Base-by-base conservation (phyloP, 2,329 filamentous ascomycete species). In the Pezicula neosporulosa region DNA sequence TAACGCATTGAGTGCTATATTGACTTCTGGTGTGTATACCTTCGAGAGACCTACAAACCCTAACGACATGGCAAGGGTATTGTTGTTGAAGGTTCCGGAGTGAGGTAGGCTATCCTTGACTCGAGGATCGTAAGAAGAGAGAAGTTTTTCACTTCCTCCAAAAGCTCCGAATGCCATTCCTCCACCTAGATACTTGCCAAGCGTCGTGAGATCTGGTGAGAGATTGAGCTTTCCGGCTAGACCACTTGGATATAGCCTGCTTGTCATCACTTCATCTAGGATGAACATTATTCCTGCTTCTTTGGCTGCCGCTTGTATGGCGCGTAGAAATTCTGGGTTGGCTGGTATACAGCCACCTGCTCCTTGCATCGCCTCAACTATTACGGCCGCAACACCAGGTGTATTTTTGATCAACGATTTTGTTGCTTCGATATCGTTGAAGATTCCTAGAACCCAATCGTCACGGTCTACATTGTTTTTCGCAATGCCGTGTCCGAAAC, bases 221-320 rank as follows among this genome's bases (percentile, higher is more conserved):
- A 84, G 62, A 3, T 65, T 69, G 33, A 69, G 51, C 18, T 67
- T 52, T 3, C 64, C 60, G 8, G 75, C 72, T 2, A 83, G 63
- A 1, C 84, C 82, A 6, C 72, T 68, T 1, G 69, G 69, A 33
- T 71, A 66, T 30, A 87, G 66, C 4, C 85, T 74, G 3, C 80
- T 83, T 0, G 84, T 87, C 77, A 87, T 84, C 9, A 89, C 85
- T 66, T 89, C 86, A 63, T 89, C 86, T 15, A 87, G 70, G 36
- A 89, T 81, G 56, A 89, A 76, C 2, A 89, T 53, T 0, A 79
- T 78, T 2, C 76, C 77, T 13, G 48, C 36, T 35, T 53, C 36
- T 15, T 45, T 49, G 12, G 55, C 55, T 24, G n/a, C 33, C 7
- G 48, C 49, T n/a, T 52, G 47, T 21, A 57, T 21, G 12, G 43